These are phyloP conservation scores for Paramyrothecium sp. DNA, from an alignment of 2,329 filamentous ascomycete species.

Conservation along the genomic window DNA sequence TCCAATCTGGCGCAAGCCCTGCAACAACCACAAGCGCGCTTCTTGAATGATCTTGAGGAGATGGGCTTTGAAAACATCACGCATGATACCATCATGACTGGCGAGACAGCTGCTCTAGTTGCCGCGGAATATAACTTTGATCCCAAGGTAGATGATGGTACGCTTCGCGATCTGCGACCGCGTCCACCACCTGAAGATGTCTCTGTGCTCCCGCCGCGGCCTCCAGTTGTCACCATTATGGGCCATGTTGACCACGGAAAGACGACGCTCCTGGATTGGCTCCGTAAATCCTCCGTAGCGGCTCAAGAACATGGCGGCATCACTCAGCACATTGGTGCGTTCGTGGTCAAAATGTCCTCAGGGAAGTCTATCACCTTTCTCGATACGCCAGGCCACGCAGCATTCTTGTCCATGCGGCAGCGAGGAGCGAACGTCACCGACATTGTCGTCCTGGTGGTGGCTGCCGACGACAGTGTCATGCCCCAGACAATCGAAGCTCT, in stretches of 20 bases:
- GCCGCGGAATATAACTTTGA: conserved; percentile 93
- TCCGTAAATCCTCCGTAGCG: conserved; percentile 89
- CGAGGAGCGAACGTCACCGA: conserved; percentile 95
- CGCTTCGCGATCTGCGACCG: conserved; percentile 68
- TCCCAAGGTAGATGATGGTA: conserved; percentile 68
- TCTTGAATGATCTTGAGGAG: conserved; percentile 73
- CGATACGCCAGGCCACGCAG: conserved; percentile 93
- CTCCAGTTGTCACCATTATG: conserved; percentile 98
- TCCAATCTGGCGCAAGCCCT: conserved; percentile 75
- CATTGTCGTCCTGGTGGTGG: conserved; percentile 93
- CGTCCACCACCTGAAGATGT: conserved; percentile 68
- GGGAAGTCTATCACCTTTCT: conserved; percentile 94
- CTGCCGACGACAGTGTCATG: conserved; percentile 95
- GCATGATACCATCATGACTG: conserved; percentile 81
- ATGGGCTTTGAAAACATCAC: conserved; percentile 88
- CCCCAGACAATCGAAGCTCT: conserved; percentile 95
- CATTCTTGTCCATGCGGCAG: conserved; percentile 93
- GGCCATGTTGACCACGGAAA: conserved; percentile 98
- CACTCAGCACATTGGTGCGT: conserved; percentile 97
- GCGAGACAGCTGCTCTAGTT: conserved; percentile 86
- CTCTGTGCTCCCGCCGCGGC: conserved; percentile 67
- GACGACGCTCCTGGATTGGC: conserved; percentile 90
- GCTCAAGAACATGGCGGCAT: conserved; percentile 94
- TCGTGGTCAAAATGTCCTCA: conserved; percentile 82
- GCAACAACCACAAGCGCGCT: conserved; percentile 67